Base-by-base conservation (phyloP, 2,329 filamentous ascomycete genomes). In the Annulohypoxylon truncatum region DNA sequence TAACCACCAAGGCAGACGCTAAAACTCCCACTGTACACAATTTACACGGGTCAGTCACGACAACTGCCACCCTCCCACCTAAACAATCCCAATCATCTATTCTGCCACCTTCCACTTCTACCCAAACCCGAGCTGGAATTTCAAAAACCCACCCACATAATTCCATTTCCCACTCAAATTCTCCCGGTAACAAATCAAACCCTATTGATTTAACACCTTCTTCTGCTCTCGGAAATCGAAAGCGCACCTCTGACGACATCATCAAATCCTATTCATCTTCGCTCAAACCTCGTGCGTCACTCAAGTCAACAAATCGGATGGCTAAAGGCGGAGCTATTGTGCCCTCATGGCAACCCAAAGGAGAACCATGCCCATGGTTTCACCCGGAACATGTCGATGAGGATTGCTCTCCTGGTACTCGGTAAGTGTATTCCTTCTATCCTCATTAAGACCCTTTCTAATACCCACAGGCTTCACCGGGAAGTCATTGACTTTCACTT, bases 401-500 rank as follows among this genome's bases (percentile, higher is more conserved):
- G 85, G 2, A 76, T 73, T 1, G 82, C 35, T 18, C 84, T 40
- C 84, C 85, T 79, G 85, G 82, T 51, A 83, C 85, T 28, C 87
- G 89, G 89, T 89, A 79, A 79, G 84, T 76, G 22, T 53, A 2
- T 29, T 35, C 9, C 18, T 54, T 61, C 15, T 20, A 18, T 1
- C 22, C 31, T 15, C 33, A 38, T 42, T 22, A 20, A 9, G 12
- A 24, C 10, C 15, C 20, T 44, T 55, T 10, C 56, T 68, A 48
- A 70, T 54, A 2, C 63, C 29, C 2, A 24, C 62, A 94, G 92
- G 78, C 82, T 99, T 24, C 94, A 98, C 78, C 93, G 94, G 74
- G 96, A 99, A 78, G 90, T 98, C 44, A 82, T 92, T 28, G 92
- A 96, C 73, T 98, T 97, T 76, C 96, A 94, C 77, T 84, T 94